Evolutionary conservation across 345 rosid genomes (phyloP), one percentile per base, ranked within the genome.

Genomic region (Boechera divaricarpa): DNA sequence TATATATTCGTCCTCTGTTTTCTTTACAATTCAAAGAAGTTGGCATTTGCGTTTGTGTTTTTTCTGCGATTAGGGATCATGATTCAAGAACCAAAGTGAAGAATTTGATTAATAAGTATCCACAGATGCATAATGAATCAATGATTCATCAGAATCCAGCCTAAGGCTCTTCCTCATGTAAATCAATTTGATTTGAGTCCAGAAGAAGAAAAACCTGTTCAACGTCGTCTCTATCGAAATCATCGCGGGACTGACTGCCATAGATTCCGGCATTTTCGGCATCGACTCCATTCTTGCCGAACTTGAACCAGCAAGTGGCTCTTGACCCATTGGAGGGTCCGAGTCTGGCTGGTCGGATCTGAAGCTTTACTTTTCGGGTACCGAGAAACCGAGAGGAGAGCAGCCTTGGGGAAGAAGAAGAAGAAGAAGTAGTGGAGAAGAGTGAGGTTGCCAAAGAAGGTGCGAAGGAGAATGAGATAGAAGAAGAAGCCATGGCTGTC

Each of bases 191-290:
- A 53, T 26, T 55, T 0, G 15, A 42, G 18, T 31, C 2, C 4
- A 7, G 2, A 31, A 55, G 86, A 89, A 83, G 36, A 12, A 1
- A 63, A 58, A 94, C 97, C 98, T 94, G 97, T 77, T 94, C 98
- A 39, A 94, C 97, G 67, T 92, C 97, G 78, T 94, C 98, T 85
- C 87, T 88, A 54, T 92, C 97, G 73, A 90, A 94, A 73, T 94
- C 98, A 73, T 89, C 97, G 9, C 98, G 87, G 6, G 84, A 63
- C 18, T 94, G 98, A 77, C 97, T 90, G 2, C 97, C 95, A 81
- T 94, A 94, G 75, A 92, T 90, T 42, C 98, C 98, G 67, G 98
- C 97, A 62, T 90, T 89, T 80, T 91, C 95, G 63, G 98, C 95
- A 77, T 94, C 96, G 18, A 90, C 93, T 18, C 97, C 96, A 80